These are phyloP conservation scores for Taphrina flavorubra DNA, from an alignment of 1,139 yeast species.

Conservation along the genomic window DNA sequence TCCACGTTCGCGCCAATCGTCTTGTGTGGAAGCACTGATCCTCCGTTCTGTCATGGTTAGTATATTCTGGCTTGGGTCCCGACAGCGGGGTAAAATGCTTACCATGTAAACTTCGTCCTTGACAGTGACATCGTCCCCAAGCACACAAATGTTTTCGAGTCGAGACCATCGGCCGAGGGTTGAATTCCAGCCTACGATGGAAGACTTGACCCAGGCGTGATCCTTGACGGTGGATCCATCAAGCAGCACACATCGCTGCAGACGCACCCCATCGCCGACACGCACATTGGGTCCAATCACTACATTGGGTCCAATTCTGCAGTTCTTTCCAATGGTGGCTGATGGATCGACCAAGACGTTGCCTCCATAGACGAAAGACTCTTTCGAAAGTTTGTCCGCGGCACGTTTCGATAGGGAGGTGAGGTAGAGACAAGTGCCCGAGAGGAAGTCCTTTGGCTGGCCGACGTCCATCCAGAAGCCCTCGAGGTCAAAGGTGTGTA, in stretches of 20 bases:
- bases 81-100: conserved; percentile 54
- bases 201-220: conserved; percentile 97
- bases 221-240: conserved; percentile 91
- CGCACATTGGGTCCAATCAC: conserved; percentile 96
- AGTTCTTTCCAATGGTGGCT: conserved; percentile 89
- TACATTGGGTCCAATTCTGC: conserved; percentile 98
- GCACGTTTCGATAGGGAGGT: conserved; percentile 80
- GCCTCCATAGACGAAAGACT: conserved; percentile 82
- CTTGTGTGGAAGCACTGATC: conserved; percentile 98
- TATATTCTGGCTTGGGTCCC: background rate
- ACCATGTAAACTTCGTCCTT: conserved; percentile 93
- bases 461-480: conserved; percentile 99
- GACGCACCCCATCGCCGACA: conserved; percentile 98
- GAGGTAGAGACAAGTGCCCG: conserved; percentile 93
- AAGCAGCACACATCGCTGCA: conserved; percentile 91
- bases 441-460: conserved; percentile 98
- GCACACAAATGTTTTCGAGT: conserved; percentile 95
- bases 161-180: conserved; percentile 99
- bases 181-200: conserved; percentile 99
- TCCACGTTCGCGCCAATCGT: conserved; percentile 95
- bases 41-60: conserved; percentile 59
- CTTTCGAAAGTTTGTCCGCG: conserved; percentile 71
- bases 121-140: conserved; percentile 98
- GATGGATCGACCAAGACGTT: conserved; percentile 94
- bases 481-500: conserved; percentile 95